Percentiles rank a stretch among this genome's conserved stretches.
phyloP scores from a whole-genome alignment of 208 protist species.

The Crithidia thermophila region DNA sequence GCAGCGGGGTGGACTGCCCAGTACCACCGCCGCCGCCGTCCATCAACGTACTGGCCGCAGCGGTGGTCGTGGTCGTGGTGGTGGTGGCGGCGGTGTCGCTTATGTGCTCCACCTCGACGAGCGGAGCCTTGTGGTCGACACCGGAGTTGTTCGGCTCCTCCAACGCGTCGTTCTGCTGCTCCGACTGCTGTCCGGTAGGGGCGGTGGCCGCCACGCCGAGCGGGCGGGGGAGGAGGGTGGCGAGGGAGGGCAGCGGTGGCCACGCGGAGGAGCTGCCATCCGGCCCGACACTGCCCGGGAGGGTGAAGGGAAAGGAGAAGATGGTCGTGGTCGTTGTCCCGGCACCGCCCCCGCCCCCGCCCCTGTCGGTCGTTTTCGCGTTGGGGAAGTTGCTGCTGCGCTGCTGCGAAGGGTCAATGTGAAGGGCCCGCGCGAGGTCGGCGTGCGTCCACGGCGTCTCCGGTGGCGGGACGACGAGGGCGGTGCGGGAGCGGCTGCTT shows the following conservation, averaged over 20 bases:
- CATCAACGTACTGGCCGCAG: background rate
- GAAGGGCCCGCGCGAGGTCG: background rate
- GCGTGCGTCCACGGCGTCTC: slow-evolving; percentile 18
- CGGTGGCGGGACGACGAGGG: slow-evolving; percentile 24
- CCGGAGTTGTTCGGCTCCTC: background rate
- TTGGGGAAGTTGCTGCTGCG: background rate
- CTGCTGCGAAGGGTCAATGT: background rate
- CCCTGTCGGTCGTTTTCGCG: background rate
- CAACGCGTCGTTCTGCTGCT: background rate
- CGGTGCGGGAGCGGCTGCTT: background rate
- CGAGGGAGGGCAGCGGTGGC: slow-evolving; percentile 4
- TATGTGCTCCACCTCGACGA: background rate
- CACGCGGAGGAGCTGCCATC: background rate
- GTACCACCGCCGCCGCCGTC: background rate
- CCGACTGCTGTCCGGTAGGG: background rate
- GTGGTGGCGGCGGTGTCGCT: background rate
- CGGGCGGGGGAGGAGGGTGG: slow-evolving; percentile 9
- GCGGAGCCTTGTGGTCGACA: too few relatives aligned
- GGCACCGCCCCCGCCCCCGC: background rate
- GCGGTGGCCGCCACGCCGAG: background rate
- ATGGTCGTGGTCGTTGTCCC: slow-evolving; percentile 1
- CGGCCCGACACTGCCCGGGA: background rate
- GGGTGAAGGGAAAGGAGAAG: slow-evolving; percentile 19
- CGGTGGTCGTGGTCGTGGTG: background rate
- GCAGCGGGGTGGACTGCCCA: background rate